Percentiles rank a stretch among this genome's conserved stretches.
These are phyloP conservation scores for Turnera subulata DNA, from an alignment of 345 rosid genomes.

Conservation along the genomic window DNA sequence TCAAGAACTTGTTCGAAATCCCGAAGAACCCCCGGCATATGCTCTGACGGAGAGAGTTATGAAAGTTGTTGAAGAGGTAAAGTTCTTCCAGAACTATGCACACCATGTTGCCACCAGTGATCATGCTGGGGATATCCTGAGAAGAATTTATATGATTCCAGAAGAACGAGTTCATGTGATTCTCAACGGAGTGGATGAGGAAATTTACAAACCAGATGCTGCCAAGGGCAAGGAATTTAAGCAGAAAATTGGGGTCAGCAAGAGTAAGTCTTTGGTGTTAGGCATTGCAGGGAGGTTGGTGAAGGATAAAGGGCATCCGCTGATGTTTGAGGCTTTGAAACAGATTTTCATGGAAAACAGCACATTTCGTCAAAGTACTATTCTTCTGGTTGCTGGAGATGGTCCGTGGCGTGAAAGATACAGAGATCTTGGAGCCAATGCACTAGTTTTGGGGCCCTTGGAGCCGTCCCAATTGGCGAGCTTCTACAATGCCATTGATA, in stretches of 20 bases:
- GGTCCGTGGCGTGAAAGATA: slow-evolving; percentile 94
- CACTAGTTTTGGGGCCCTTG: slow-evolving; percentile 70
- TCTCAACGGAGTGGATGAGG: slow-evolving; percentile 78
- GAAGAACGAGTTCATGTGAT: slow-evolving; percentile 86
- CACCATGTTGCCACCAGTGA: slow-evolving; percentile 95
- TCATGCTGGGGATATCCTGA: slow-evolving; percentile 82
- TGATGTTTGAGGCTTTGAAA: slow-evolving; percentile 71
- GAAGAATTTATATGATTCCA: slow-evolving; percentile 89
- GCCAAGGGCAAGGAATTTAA: slow-evolving; percentile 43
- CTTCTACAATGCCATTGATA: slow-evolving; percentile 77
- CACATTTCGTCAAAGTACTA: slow-evolving; percentile 36
- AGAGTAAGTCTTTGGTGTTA: slow-evolving; percentile 42
- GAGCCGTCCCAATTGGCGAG: slow-evolving; percentile 67
- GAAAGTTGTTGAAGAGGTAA: slow-evolving; percentile 77
- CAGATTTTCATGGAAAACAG: slow-evolving; percentile 53
- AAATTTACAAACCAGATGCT: slow-evolving; percentile 57
- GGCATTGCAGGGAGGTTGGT: slow-evolving; percentile 94
- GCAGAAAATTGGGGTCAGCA: slow-evolving; percentile 44
- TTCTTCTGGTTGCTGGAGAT: slow-evolving; percentile 79
- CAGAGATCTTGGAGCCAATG: slow-evolving; percentile 59
- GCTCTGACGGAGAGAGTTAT: slow-evolving; percentile 52
- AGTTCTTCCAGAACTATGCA: slow-evolving; percentile 72
- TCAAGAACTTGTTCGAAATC: slow-evolving; percentile 62
- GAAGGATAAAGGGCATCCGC: slow-evolving; percentile 81
- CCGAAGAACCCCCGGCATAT: slow-evolving; percentile 48